Base-by-base conservation (phyloP, 768 basidiomycete species). In the Suillus subluteus region DNA sequence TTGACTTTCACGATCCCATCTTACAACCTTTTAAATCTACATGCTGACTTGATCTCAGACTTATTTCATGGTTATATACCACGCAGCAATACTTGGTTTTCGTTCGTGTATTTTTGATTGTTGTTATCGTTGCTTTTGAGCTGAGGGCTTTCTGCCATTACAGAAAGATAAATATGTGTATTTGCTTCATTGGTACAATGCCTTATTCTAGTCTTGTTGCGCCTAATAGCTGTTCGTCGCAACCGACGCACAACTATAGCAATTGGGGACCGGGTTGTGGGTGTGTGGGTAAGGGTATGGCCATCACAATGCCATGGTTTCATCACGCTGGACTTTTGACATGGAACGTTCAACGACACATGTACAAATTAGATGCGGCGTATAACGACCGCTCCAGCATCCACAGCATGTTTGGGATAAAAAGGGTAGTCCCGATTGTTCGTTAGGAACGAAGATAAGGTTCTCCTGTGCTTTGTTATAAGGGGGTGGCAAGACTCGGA, bases 31-130 rank as follows among this genome's bases (percentile, higher is more conserved):
- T 15, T 7, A 50, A 21, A 43, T 30, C 9, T 11, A 26, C 62
- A 23, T 15, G 38, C 64, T 62, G 46, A 65, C 43, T 58, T 61
- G 44, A 62, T 62, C 35, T 64, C 61, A 64, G 38, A 64, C 3
- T 58, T 62, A 55, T 32, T 48, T 46, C 61, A 46, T 48, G 50
- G 11, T 16, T 32, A 66, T 43, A 65, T 48, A 48, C 64, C 26
- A 54, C 40, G 52, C 56, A 30, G 38, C 30, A 18, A 64, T 37
- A 11, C 16, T 46, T 46, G n/a, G 26, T 32, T 63, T 41, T 46
- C 64, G 32, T 62, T 65, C 43, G 11, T 63, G 64, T 65, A 63
- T 37, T 62, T 64, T 43, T 65, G 43, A 37, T 65, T 59, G 38
- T 23, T 56, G 55, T n/a, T 63, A 40, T 56, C 62, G 55, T 23